Conservation (phyloP, 2,329 filamentous ascomycete genomes). For the Aspergillus hiratsukae region DNA sequence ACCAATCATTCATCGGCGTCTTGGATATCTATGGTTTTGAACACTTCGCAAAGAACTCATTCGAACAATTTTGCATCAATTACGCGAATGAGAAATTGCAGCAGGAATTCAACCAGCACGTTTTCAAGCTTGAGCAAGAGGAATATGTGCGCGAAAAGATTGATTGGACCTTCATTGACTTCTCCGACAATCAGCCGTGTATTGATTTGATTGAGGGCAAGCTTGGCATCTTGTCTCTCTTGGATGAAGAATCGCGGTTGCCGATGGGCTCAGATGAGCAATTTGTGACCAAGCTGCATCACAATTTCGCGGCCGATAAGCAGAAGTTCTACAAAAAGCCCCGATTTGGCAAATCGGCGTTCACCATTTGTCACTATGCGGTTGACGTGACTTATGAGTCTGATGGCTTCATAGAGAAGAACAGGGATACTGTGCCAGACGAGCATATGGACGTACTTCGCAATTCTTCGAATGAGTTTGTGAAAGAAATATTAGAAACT, state of each 20-base stretch:
- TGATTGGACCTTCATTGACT: slow-evolving; percentile 99
- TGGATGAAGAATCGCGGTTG: slow-evolving; percentile 93
- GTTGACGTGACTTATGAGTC: slow-evolving; percentile 98
- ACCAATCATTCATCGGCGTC: slow-evolving; percentile 91
- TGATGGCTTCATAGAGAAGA: slow-evolving; percentile 99
- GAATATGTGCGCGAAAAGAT: slow-evolving; percentile 96
- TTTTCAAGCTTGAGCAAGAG: slow-evolving; percentile 98
- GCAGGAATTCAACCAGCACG: slow-evolving; percentile 98
- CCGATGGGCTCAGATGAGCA: slow-evolving; percentile 97
- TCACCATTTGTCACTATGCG: slow-evolving; percentile 98
- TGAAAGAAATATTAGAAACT: slow-evolving; percentile 77
- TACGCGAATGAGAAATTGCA: slow-evolving; percentile 99
- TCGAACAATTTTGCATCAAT: slow-evolving; percentile 99
- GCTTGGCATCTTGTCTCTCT: slow-evolving; percentile 81
- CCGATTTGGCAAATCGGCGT: slow-evolving; percentile 91
- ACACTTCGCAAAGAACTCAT: slow-evolving; percentile 99
- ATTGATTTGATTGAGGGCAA: slow-evolving; percentile 98
- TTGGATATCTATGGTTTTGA: slow-evolving; percentile 99
- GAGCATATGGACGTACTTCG: slow-evolving; percentile 94
- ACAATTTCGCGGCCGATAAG: slow-evolving; percentile 86
- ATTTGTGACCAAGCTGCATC: slow-evolving; percentile 92
- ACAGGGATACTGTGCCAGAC: slow-evolving; percentile 95
- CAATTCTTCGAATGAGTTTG: slow-evolving; percentile 77
- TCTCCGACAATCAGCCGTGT: slow-evolving; percentile 98
- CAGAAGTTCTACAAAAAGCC: slow-evolving; percentile 99